Conservation (phyloP, 2,329 filamentous ascomycete species). For the Botrytis aclada region DNA sequence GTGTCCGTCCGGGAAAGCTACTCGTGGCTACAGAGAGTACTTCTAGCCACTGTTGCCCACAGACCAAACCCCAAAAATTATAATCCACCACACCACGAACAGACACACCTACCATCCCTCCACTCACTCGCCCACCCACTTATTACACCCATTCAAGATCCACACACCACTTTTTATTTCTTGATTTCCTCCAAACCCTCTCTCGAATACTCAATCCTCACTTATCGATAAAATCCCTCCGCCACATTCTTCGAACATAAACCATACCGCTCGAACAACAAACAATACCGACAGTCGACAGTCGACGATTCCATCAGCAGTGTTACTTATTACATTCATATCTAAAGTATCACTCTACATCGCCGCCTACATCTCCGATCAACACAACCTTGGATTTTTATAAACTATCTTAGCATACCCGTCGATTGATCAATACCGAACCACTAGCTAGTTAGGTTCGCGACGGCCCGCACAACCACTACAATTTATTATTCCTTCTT, state of each 20-base stretch:
- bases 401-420: constrained; percentile 2
- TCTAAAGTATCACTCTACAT: neutral
- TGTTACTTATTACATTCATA: neutral
- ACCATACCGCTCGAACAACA: neutral
- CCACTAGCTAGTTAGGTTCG: constrained; percentile 9
- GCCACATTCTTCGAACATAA: neutral
- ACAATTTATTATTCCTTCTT: neutral
- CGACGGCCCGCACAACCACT: constrained; percentile 17
- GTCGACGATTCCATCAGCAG: neutral
- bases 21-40: neutral
- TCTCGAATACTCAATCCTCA: neutral
- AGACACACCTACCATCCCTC: neutral
- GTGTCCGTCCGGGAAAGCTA: constrained; percentile 1
- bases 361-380: constrained; percentile 7
- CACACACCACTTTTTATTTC: constrained; percentile 8
- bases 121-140: neutral
- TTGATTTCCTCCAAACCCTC: neutral
- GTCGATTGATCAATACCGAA: constrained; percentile 13
- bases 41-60: neutral
- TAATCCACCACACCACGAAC: neutral
- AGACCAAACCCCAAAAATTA: neutral
- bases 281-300: neutral
- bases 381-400: neutral
- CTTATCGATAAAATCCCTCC: neutral
- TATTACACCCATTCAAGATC: neutral